Evolutionary conservation across 768 basidiomycete species (phyloP), one percentile per base, ranked within the genome.

Genomic region (Amanita muscaria): DNA sequence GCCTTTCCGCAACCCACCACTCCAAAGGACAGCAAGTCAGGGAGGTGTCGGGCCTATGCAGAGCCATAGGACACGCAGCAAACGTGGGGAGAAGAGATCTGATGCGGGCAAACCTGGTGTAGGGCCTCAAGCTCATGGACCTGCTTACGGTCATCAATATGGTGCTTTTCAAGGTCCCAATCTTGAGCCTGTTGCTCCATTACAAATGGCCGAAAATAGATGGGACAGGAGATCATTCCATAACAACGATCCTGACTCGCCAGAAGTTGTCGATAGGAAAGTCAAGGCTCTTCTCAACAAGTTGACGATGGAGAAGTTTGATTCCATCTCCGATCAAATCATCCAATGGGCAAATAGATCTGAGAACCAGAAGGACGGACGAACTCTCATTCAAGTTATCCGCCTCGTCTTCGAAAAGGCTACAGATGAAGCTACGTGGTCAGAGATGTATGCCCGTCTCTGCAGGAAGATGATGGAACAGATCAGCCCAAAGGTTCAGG

Each of bases 381-480:
- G 85, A 52, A 94, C 92, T 3, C 79, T 97, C 49, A 94, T 94
- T 54, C 88, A 92, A 55, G 94, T 98, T 60, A 97, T 96, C 63
- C 80, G 84, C 47, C 82, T 96, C 42, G 88, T 97, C 24, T 97
- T 96, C 62, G 94, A 96, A 64, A 96, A 93, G 72, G 93, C 92
- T 8, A 96, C 89, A 5, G 92, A 96, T 61, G 93, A 96, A 62
- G 89, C 89, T 33, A 79, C 82, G 7, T 93, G 89, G 86, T 93
- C 89, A 2, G 86, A 89, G 69, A 97, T 97, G 90, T 97, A 99
- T 61, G 94, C 94, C 23, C 81, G 87, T 24, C 70, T 99, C 30
- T 97, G 93, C 60, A 73, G 89, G 52, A 88, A 91, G 75, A 86
- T 97, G 79, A 88, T 93, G 86, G 89, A 92, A 65, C 80, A 79